A percentile compares a stretch with the other conserved stretches of the same genome.
Conservation (phyloP, 441 rosid species). For the Bocquillonia castaneifolia region DNA sequence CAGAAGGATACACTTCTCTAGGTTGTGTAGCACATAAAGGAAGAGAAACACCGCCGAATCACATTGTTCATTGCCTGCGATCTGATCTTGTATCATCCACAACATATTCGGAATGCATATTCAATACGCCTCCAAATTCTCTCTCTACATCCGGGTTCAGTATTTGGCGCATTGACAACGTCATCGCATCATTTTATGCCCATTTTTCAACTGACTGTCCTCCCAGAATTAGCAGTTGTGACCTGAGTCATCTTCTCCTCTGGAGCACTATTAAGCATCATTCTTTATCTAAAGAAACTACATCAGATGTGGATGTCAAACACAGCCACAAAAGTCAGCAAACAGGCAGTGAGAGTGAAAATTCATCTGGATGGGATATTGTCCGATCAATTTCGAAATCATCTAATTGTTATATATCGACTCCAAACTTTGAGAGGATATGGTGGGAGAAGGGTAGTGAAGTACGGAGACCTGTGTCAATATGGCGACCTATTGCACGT, state of each 20-base stretch:
- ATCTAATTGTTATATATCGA: constrained; percentile 60
- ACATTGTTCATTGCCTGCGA: constrained; percentile 83
- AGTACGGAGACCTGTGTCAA: constrained; percentile 75
- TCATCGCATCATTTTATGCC: constrained; percentile 85
- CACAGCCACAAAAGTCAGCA: constrained; percentile 35
- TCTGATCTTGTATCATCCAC: constrained; percentile 94
- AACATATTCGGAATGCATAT: constrained; percentile 83
- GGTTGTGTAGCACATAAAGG: constrained; percentile 93
- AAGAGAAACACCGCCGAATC: constrained; percentile 73
- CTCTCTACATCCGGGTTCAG: constrained; percentile 70
- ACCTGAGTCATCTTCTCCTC: constrained; percentile 73
- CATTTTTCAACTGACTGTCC: constrained; percentile 70
- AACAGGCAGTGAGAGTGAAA: constrained; percentile 42
- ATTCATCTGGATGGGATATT: constrained; percentile 85
- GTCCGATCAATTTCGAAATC: constrained; percentile 74
- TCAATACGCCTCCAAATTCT: constrained; percentile 42
- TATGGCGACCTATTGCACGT: constrained; percentile 90
- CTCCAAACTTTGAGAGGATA: constrained; percentile 92
- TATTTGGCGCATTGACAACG: constrained; percentile 94
- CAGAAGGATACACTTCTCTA: constrained; percentile 78
- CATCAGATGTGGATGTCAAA: constrained; percentile 34
- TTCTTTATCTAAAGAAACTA: constrained; percentile 38
- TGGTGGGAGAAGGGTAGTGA: constrained; percentile 99
- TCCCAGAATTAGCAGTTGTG: constrained; percentile 45
- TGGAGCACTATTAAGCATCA: constrained; percentile 61